Evolutionary conservation across 441 rosid species (phyloP).

Genomic region (Aleurites moluccanus): DNA sequence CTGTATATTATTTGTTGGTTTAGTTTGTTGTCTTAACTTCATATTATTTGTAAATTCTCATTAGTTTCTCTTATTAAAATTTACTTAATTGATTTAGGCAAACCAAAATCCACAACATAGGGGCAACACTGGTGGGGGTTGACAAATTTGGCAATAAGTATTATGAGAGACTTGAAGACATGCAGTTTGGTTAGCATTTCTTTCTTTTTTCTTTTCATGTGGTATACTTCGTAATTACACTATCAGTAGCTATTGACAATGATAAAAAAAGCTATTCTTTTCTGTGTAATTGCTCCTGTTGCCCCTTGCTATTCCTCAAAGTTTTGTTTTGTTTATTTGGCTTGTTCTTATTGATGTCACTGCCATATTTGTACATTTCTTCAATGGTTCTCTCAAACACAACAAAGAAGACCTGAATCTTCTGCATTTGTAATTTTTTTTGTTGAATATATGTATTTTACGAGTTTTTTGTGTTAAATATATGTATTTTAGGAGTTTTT

Average conservation of each 20-base stretch:
- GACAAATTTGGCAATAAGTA: conserved; percentile 95
- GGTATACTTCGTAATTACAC: not conserved
- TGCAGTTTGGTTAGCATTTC: conserved; percentile 62
- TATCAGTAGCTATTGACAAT: not conserved
- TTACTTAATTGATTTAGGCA: conserved; percentile 54
- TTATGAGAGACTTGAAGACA: conserved; percentile 68
- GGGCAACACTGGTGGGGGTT: conserved; percentile 82
- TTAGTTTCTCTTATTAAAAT: not conserved
- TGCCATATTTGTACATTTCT: not conserved
- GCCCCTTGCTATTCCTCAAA: not conserved
- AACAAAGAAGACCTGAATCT: not conserved
- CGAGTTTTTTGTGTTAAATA: not conserved
- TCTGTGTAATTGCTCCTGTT: not conserved
- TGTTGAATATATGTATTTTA: no score
- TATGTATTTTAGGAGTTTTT: not conserved
- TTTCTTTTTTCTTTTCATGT: conserved; percentile 9
- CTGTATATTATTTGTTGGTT: not conserved
- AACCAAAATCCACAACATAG: conserved; percentile 89
- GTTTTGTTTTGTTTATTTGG: not conserved
- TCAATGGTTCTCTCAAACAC: not conserved
- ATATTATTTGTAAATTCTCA: not conserved
- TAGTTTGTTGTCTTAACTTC: not conserved
- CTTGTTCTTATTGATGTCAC: not conserved
- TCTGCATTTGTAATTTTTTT: not conserved
- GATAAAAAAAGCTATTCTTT: not conserved